phyloP scores from a whole-genome alignment of 1,284 basidiomycete genomes.

The Ustilago lituana region DNA sequence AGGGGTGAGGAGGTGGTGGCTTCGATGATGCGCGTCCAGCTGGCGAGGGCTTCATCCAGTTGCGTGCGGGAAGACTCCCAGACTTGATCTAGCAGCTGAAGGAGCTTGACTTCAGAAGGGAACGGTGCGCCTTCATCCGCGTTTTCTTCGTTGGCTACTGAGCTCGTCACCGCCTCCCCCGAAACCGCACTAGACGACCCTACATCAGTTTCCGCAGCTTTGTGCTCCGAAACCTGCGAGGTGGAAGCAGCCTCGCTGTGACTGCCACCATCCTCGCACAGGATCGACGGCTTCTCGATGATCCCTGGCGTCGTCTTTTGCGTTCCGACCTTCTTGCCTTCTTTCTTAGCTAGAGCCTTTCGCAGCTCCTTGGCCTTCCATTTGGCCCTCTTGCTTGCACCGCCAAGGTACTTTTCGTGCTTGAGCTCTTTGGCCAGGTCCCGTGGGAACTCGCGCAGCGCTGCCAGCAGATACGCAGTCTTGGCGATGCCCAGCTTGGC shows the following conservation, averaged over 20 bases:
- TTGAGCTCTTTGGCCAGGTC: constrained; percentile 38
- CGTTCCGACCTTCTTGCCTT: constrained; percentile 32
- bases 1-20: constrained; percentile 8
- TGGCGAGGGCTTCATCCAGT: constrained; percentile 30
- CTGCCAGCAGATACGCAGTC: constrained; percentile 33
- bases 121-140: constrained; percentile 36
- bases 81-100: constrained; percentile 28
- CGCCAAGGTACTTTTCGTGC: constrained; percentile 41
- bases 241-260: background rate
- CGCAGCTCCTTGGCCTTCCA: constrained; percentile 41
- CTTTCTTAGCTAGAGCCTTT: constrained; percentile 31
- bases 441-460: constrained; percentile 24
- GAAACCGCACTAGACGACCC: too few species aligned
- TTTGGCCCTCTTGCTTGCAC: constrained; percentile 33
- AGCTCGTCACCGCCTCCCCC: constrained; percentile 3
- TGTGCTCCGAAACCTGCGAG: too few species aligned
- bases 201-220: too few species aligned
- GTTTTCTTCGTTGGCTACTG: constrained; percentile 14
- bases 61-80: constrained; percentile 33
- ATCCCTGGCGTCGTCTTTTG: constrained; percentile 33
- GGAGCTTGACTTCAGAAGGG: constrained; percentile 39
- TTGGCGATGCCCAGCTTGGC: constrained; percentile 34
- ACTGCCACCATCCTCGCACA: constrained; percentile 9
- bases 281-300: constrained; percentile 22
- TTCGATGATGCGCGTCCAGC: constrained; percentile 23